These are phyloP conservation scores for Pneumocystis carinii DNA, from an alignment of 1,139 yeast species.

Conservation along the genomic window DNA sequence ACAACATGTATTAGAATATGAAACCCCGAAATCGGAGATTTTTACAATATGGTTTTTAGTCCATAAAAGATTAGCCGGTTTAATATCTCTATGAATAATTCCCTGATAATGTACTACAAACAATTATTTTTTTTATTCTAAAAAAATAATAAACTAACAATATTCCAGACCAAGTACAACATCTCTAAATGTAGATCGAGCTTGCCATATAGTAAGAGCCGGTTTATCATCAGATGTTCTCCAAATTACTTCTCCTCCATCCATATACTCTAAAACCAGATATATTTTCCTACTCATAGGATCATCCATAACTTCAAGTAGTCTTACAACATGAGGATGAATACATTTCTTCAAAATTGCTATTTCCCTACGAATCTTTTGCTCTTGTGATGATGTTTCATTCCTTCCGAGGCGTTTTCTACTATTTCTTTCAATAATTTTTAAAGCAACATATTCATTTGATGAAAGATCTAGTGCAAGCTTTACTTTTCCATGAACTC, in stretches of 20 bases:
- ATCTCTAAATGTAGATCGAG: conserved; percentile 63
- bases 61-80: conserved; percentile 83
- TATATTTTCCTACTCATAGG: conserved; percentile 69
- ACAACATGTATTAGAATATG: conserved; percentile 49
- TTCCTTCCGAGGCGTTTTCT: conserved; percentile 42
- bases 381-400: conserved; percentile 36
- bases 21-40: conserved; percentile 93
- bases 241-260: conserved; percentile 90
- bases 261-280: conserved; percentile 77
- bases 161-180: conserved; percentile 84
- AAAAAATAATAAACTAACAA: conserved; percentile 10
- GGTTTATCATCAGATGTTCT: conserved; percentile 30
- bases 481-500: conserved; percentile 96
- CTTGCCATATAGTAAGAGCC: conserved; percentile 42
- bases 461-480: conserved; percentile 42
- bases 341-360: conserved; percentile 91
- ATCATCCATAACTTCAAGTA: conserved; percentile 86
- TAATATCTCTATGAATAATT: conserved; percentile 89
- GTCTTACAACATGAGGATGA: conserved; percentile 78
- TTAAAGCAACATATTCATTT: conserved; percentile 42
- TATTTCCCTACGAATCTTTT: conserved; percentile 74
- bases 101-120: conserved; percentile 63
- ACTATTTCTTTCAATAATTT: conserved; percentile 69
- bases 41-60: conserved; percentile 63
- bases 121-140: neutral